A percentile compares a stretch with the other conserved stretches of the same genome.
Evolutionary conservation across 352 stramenopile genomes (phyloP).

Genomic region (Globisporangium polare): DNA sequence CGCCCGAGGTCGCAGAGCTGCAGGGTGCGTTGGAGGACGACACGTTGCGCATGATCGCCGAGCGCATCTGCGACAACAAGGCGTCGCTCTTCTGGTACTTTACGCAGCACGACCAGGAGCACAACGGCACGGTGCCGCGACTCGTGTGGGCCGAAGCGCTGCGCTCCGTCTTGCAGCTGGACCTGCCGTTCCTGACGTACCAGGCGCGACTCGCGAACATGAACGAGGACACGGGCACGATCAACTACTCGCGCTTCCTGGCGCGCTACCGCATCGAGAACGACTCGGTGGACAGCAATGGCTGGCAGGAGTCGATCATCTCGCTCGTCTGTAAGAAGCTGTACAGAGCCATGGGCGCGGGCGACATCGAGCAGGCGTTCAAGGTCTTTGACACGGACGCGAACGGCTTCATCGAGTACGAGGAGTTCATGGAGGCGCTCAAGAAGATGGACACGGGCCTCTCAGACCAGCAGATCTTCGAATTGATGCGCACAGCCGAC

Average conservation of each 20-base stretch:
- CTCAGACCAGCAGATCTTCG: conserved; percentile 90
- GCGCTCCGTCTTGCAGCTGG: conserved; percentile 88
- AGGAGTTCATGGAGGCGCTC: conserved; percentile 90
- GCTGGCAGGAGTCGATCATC: conserved; percentile 91
- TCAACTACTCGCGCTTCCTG: conserved; percentile 94
- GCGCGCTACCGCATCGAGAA: conserved; percentile 92
- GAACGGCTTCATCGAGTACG: conserved; percentile 91
- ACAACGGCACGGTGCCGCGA: conserved; percentile 79
- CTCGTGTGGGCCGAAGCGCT: conserved; percentile 90
- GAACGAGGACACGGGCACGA: conserved; percentile 72
- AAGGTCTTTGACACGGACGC: conserved; percentile 89
- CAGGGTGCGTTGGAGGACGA: conserved; percentile 85
- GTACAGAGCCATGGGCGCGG: conserved; percentile 89
- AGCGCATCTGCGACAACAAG: conserved; percentile 91
- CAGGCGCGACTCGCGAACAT: conserved; percentile 84
- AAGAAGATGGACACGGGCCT: conserved; percentile 92
- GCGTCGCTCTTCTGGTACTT: conserved; percentile 94
- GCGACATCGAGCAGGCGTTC: conserved; percentile 87
- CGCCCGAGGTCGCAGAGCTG: conserved; percentile 58
- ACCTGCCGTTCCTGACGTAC: conserved; percentile 90
- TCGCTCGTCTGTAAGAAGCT: conserved; percentile 90
- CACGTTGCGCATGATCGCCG: conserved; percentile 92
- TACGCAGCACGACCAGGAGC: conserved; percentile 89
- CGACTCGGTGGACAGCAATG: conserved; percentile 72
- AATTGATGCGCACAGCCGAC: conserved; percentile 91